phyloP scores from a whole-genome alignment of 306 rosid species.

The Corylus americana region DNA sequence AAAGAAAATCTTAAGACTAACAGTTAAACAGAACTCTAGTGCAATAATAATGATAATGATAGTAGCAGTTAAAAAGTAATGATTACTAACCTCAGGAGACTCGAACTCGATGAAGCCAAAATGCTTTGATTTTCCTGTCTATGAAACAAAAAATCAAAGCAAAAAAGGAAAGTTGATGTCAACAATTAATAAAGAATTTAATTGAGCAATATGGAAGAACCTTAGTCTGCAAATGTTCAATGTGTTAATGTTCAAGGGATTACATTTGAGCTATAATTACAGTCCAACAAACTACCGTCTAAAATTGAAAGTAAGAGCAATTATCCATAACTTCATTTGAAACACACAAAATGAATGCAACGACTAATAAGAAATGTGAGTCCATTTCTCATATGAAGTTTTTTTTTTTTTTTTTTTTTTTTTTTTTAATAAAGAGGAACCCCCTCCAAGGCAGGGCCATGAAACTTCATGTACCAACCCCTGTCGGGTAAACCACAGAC shows the following conservation, averaged over 20 bases:
- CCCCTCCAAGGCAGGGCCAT: too few relatives aligned
- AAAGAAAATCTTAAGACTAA: constrained; percentile 10
- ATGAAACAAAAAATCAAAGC: constrained; percentile 16
- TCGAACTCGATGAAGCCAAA: constrained; percentile 80
- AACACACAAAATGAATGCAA: too few relatives aligned
- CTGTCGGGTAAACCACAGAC: too few relatives aligned
- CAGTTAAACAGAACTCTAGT: not conserved
- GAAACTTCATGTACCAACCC: too few relatives aligned
- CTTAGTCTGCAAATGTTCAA: not conserved
- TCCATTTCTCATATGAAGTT: too few relatives aligned
- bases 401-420: too few relatives aligned
- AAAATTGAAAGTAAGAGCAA: too few relatives aligned
- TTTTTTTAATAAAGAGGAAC: too few relatives aligned
- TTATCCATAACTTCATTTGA: too few relatives aligned
- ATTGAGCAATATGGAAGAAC: not conserved
- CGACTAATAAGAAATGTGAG: too few relatives aligned
- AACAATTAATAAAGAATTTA: not conserved
- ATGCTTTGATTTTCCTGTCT: constrained; percentile 85
- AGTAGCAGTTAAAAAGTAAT: not conserved
- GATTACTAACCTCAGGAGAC: constrained; percentile 66
- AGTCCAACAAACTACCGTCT: not conserved
- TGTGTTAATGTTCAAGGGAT: not conserved
- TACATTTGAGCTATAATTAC: not conserved
- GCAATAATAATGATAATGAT: not conserved
- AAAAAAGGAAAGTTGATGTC: not conserved